Evolutionary conservation across 2,329 filamentous ascomycete genomes (phyloP), one percentile per base, ranked within the genome.

Genomic region (Metarhizium sp.): DNA sequence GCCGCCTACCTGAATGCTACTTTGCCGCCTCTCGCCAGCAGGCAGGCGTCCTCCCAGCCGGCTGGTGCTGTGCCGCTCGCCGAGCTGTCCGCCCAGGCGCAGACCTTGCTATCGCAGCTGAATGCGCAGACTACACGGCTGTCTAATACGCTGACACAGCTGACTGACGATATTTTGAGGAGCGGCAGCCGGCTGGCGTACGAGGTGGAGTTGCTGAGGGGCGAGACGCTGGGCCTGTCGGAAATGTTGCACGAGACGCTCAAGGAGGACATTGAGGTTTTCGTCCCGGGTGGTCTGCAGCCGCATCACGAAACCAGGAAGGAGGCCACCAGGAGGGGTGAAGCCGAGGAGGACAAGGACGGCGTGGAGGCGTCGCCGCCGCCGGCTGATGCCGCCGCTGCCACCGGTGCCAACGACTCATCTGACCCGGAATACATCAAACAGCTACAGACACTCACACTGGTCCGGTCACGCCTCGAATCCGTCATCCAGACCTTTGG

Each of bases 131-230:
- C 91, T 2, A 87, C 90, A 18, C 82, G 91, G 49, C 76, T 96
- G 7, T 90, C 91, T 14, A 84, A 80, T 54, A 88, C 85, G 49
- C 78, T 99, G 56, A 96, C 91, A 36, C 86, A 92, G 65, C 77
- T 97, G 57, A 96, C 94, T 11, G 92, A 99, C 69, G 94, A 97
- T 62, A 97, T 99, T 59, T 73, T 99, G 59, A 83, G 94, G 56
- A 92, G 90, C 64, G 90, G 92, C 30, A 90, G 89, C 60, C 81
- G 92, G 4, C 75, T 99, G 56, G 90, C 92, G 20, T 99, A 99
- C 66, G 90, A 97, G 71, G 92, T 97, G 20, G 92, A 97, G 71
- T 81, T 97, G 18, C 72, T 97, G 51, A 83, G 91, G n/a, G 92
- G 92, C 59, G 92, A 96, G 71, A 88, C 90, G 2, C 73, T 91